Evolutionary conservation across 2,329 filamentous ascomycete species (phyloP), one percentile per base, ranked within the genome.

Genomic region (Fusarium mundagurra): DNA sequence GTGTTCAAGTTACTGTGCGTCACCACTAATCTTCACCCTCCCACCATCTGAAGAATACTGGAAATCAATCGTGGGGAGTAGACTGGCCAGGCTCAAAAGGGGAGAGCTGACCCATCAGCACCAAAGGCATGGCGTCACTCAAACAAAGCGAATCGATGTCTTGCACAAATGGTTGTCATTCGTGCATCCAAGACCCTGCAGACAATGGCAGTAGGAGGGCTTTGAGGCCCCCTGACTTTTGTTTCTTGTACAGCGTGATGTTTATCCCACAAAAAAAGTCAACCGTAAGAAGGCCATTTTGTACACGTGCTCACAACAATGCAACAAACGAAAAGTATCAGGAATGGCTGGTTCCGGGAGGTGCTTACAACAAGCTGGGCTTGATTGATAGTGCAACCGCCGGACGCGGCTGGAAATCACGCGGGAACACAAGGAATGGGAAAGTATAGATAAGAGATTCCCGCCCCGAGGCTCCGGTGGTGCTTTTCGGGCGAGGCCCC

Each of bases 361-460:
- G 65, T 64, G 34, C n/a, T 38, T 36, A 44, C 10, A 33, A 14
- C 12, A 45, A 31, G 36, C n/a, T 34, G 29, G 36, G 47, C 27
- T 50, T 60, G 31, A 50, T 41, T 45, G 45, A 48, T 67, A 55
- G 55, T 67, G 61, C 43, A 73, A 34, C 66, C 65, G 71, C 70
- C 57, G 22, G 47, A 71, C 51, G 47, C 68, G 57, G 71, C 39
- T 51, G 62, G 38, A 33, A 71, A 73, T 67, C 58, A 48, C 41
- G 55, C 41, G 61, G 48, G 48, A 47, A 54, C 31, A 55, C 34
- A 47, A 59, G 47, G 47, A 48, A 48, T 62, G 47, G 27, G 24
- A 69, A 72, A 72, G 34, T 24, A 47, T 50, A 74, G 71, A 73
- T 73, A 73, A 73, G 71, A 72, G 55, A 57, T 73, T 50, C 53